Conservation (phyloP, 1,284 basidiomycete species). For the Microstroma glucosiphilum region DNA sequence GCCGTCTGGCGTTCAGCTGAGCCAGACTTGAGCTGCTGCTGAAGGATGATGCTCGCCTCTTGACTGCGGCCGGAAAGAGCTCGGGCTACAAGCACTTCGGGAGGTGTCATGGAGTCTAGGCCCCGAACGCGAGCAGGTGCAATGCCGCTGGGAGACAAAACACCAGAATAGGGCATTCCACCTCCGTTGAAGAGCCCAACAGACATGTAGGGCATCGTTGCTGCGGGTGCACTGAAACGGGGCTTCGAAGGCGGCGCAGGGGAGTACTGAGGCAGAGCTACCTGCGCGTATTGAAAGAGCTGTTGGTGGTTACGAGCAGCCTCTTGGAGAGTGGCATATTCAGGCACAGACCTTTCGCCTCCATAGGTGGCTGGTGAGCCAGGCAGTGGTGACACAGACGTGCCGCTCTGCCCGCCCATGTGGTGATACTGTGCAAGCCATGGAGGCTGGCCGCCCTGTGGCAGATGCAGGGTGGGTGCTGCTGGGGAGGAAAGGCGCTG, state of each 20-base stretch:
- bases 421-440: no score
- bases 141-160: background rate
- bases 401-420: no score
- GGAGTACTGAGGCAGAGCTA: background rate
- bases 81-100: slow-evolving; percentile 8
- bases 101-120: background rate
- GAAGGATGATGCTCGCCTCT: slow-evolving; percentile 36
- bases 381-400: no score
- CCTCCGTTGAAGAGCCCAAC: background rate
- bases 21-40: slow-evolving; percentile 39
- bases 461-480: no score
- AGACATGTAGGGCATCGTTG: background rate
- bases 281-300: no score
- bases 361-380: no score
- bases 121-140: background rate
- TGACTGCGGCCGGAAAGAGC: slow-evolving; percentile 23
- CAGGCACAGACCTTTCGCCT: no score
- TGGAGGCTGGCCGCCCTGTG: no score
- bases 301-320: no score
- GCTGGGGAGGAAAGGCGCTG: no score
- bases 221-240: background rate
- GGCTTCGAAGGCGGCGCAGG: background rate
- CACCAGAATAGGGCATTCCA: no score
- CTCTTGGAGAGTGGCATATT: no score
- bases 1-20: slow-evolving; percentile 16